Base-by-base conservation (phyloP, 805 yeast genomes). In the Teunomyces gatunensis region DNA sequence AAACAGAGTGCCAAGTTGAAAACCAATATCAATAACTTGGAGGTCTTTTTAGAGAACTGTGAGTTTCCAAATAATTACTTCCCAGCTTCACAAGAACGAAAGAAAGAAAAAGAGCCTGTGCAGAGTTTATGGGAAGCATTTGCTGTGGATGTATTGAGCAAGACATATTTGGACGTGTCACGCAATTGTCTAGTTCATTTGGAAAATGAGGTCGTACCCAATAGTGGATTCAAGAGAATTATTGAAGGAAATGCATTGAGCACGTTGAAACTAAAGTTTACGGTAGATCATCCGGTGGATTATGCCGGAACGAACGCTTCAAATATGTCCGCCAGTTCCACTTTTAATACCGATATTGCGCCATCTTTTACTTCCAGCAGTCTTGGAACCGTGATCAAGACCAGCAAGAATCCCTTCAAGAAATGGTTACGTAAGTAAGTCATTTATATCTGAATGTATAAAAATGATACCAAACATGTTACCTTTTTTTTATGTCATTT, bases 321-420 rank as follows among this genome's bases (percentile, higher is more conserved):
- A 21, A 21, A 21, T 11, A 20, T 27, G 29, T 20, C 15, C 17
- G 23, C 10, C 29, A 37, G 29, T 23, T 20, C 40, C 29, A 37
- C 20, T 3, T 13, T 20, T 23, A 12, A 21, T 20, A 25, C 23
- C 20, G 46, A 58, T 12, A 46, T 55, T 41, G 40, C 53, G 21
- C 58, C 52, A 46, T 52, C 63, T 7, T 57, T 62, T 49, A 60
- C 66, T 45, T 51, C 59, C 17, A 51, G 49, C 18, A 60, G 69
- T 39, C 47, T 65, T 32, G 58, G 64, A 3, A 56, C 59, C 42
- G 53, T 56, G 18, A 41, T 59, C 43, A 58, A 60, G 41, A 41
- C 57, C 9, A 49, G 64, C 25, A 71, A 67, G 52, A 72, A 69
- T 49, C 72, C 73, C 23, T 69, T 73, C 51, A 71, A 65, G 56